Percentiles rank a stretch among this genome's conserved stretches.
phyloP scores from a whole-genome alignment of 345 rosid species.

The Ceriops decandra region DNA sequence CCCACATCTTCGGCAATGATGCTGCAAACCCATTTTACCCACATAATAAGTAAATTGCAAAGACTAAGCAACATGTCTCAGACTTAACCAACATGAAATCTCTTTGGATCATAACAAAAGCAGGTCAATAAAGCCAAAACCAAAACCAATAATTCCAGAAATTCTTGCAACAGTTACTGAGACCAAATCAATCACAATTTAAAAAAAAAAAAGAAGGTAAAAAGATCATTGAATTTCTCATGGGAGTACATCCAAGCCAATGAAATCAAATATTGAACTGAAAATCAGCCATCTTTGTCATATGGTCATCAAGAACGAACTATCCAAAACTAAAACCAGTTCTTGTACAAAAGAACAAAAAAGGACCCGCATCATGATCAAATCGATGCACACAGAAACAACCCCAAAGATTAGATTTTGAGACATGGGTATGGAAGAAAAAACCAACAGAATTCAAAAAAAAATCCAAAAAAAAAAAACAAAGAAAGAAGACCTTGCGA shows the following conservation, averaged over 20 bases:
- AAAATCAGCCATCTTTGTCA: too few relatives aligned
- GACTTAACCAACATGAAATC: neutral
- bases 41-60: neutral
- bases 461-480: neutral
- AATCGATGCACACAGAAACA: neutral
- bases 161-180: too few relatives aligned
- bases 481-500: slow-evolving; percentile 64
- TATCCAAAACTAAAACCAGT: neutral
- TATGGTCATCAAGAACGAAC: too few relatives aligned
- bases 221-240: too few relatives aligned
- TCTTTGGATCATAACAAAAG: too few relatives aligned
- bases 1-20: slow-evolving; percentile 96
- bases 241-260: too few relatives aligned
- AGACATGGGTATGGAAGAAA: slow-evolving; percentile 13
- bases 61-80: neutral
- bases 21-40: slow-evolving; percentile 43
- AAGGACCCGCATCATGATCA: slow-evolving; percentile 2
- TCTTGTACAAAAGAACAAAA: neutral
- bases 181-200: too few relatives aligned
- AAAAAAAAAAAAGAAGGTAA: too few relatives aligned
- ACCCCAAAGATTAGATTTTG: neutral
- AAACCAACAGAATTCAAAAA: neutral
- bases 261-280: too few relatives aligned
- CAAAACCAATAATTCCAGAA: too few relatives aligned
- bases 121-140: too few relatives aligned